These are phyloP conservation scores for Logfia minima DNA, from an alignment of 129 eudicot species.

Conservation along the genomic window DNA sequence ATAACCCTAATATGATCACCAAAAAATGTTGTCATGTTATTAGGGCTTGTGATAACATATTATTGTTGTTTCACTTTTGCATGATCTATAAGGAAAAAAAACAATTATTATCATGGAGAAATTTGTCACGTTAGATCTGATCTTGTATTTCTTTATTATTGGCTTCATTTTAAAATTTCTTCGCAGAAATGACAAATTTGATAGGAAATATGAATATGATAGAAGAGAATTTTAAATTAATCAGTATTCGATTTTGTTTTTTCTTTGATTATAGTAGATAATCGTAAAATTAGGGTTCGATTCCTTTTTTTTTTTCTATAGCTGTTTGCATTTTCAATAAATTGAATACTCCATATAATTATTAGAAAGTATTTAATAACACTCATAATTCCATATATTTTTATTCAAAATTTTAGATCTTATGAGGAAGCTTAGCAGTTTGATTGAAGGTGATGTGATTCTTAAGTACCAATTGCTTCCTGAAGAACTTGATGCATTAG, in stretches of 20 bases:
- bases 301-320: not conserved
- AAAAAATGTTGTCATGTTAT: not conserved
- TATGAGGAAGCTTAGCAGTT: slow-evolving; percentile 63
- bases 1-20: not conserved
- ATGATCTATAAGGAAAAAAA: not conserved
- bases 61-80: not conserved
- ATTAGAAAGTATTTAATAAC: not conserved
- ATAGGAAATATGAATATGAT: too few species aligned
- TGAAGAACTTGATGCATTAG: slow-evolving; percentile 78
- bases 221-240: too few species aligned
- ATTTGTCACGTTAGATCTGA: not conserved
- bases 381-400: not conserved
- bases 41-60: slow-evolving; percentile 6
- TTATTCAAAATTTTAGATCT: slow-evolving; percentile 43
- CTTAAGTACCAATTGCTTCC: slow-evolving; percentile 71
- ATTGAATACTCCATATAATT: too few species aligned
- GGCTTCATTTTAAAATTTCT: too few species aligned
- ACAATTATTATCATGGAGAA: not conserved
- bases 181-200: too few species aligned
- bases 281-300: not conserved
- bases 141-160: too few species aligned
- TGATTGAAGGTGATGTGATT: slow-evolving; percentile 59
- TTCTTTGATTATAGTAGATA: not conserved
- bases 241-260: not conserved
- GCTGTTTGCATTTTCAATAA: too few species aligned